phyloP scores from a whole-genome alignment of 768 basidiomycete genomes.

The Pulveroboletus sp. region DNA sequence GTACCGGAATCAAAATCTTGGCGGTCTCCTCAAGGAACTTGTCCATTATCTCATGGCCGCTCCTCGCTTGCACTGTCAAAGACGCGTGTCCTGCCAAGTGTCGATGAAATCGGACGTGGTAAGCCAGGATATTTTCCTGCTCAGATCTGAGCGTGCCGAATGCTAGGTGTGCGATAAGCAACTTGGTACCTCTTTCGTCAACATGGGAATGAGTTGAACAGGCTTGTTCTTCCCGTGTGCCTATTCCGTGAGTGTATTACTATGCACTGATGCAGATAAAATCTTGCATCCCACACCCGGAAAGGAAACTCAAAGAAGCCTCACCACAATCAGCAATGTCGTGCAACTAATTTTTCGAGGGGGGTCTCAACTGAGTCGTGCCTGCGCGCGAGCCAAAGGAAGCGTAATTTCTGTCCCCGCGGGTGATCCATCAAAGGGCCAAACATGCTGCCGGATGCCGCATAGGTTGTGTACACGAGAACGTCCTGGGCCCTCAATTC shows the following conservation, averaged over 20 bases:
- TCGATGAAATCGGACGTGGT: background rate
- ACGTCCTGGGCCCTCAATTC: background rate
- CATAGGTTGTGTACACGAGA: background rate
- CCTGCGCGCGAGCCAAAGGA: background rate
- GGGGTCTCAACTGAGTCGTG: background rate
- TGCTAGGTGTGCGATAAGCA: background rate
- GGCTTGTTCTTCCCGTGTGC: slow-evolving; percentile 2
- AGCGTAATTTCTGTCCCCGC: background rate
- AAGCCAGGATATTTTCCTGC: background rate
- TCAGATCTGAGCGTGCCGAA: background rate
- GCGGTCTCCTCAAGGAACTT: too few relatives aligned
- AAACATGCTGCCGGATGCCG: background rate
- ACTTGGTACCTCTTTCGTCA: background rate
- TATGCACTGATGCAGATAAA: too few relatives aligned
- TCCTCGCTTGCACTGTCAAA: background rate
- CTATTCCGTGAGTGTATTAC: slow-evolving; percentile 12
- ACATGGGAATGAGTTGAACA: background rate
- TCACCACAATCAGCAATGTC: background rate
- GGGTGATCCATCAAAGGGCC: background rate
- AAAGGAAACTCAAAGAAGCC: slow-evolving; percentile 13
- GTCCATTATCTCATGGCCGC: background rate
- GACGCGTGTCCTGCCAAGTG: background rate
- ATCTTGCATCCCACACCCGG: background rate
- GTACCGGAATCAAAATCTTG: too few relatives aligned
- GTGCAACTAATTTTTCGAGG: background rate